Base-by-base conservation (phyloP, 2,329 filamentous ascomycete species). In the Stagonosporopsis rhizophila region DNA sequence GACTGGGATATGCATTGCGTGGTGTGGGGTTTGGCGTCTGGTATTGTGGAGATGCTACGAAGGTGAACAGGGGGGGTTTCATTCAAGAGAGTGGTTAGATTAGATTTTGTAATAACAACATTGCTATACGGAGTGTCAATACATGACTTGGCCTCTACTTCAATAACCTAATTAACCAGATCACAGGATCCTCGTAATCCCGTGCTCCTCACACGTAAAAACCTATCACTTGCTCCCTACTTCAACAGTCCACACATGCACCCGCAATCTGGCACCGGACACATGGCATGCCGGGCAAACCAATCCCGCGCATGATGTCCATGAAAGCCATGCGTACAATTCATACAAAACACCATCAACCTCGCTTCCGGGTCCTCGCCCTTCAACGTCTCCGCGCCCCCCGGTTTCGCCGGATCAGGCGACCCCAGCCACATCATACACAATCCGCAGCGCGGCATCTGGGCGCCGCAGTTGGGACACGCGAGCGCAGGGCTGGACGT, bases 251-350 rank as follows among this genome's bases (percentile, higher is more conserved):
- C 80, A 74, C 83, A 86, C 64, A 80, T 74, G 66, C 83, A 86
- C 58, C 77, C 72, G 67, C 83, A 86, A 61, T 82, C 81, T 50
- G 82, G 80, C 57, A 84, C 82, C 2, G 83, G 81, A 75, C 83
- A 86, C 61, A 80, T 79, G 34, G 74, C 74, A 72, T 84, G 81
- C 62, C 78, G 79, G 20, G 70, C 72, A 71, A 88, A 89, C 86
- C 86, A 89, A 58, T 82, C 80, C 61, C 80, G 75, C 11, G 86
- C 86, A 77, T 88, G 86, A 70, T 85, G 78, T 3, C 83, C 85
- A 75, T 89, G 86, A 62, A 83, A 87, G 0, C 85, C 85, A 76
- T 89, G 86, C 62, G 83, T 83, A 68, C 86, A 89, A 56, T 79
- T 81, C 62, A 85, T 83, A 66, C 86, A 89, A 65, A 88, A 86